Evolutionary conservation across 768 basidiomycete species (phyloP), one percentile per base, ranked within the genome.

Genomic region (Wakefieldia striispora): DNA sequence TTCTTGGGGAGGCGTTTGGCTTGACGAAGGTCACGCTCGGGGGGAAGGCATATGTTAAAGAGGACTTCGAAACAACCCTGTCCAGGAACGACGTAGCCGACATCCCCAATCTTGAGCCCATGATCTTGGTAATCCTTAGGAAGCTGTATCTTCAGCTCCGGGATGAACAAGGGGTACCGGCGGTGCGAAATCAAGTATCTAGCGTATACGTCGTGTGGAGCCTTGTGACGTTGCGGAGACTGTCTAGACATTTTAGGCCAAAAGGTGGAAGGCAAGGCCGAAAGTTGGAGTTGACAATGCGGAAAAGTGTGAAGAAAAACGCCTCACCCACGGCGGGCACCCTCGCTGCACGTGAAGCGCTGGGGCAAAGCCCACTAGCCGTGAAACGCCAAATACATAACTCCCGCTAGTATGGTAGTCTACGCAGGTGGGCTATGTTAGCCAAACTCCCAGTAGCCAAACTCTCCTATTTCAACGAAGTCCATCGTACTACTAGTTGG

Each of bases 91-190:
- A 43, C 41, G 29, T 43, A 43, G 16, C 41, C 41, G 20, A 43
- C 41, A 21, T 43, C 41, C 27, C 41, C 41, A 21, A 43, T 43
- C 31, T 43, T 43, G 27, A 43, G 41, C 17, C 41, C 41, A 31
- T 43, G 27, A 24, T 43, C 41, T 27, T 43, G 41, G 14, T 31
- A 33, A 9, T 43, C 41, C 26, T 29, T 14, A 26, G 41, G 41
- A n/a, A 42, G 26, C 20, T 42, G 27, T 2, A 42, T 29, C 29
- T 43, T 43, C 20, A 43, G 17, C 19, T 43, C 41, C 20, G 41
- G 41, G 29, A 29, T 12, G 29, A 29, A 29, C 29, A 29, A 29
- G 12, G 29, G 29, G 13, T 29, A 29, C 20, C 41, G 29, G 23
- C 41, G 41, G 17, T 43, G 41, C 19, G 41, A 43, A 16, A 40